Conservation (phyloP, 345 rosid genomes). For the Acer saccharum region DNA sequence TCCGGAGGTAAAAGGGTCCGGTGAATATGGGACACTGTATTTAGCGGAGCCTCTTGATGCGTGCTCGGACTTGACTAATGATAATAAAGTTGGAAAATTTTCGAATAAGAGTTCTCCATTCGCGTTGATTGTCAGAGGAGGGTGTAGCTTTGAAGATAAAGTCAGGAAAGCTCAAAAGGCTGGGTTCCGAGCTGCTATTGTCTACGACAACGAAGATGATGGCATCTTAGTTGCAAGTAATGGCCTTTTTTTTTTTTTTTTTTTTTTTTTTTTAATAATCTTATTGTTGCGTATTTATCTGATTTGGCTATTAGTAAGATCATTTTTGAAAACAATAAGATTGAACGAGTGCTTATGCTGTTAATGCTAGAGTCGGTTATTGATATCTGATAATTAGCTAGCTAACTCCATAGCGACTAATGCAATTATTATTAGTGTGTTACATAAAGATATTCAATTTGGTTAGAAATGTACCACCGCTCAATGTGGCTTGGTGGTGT, state of each 20-base stretch:
- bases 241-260: constrained; percentile 18
- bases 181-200: constrained; percentile 77
- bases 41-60: constrained; percentile 80
- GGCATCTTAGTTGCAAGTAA: constrained; percentile 82
- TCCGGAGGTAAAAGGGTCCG: constrained; percentile 58
- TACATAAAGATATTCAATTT: too few species aligned
- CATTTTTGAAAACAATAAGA: background rate
- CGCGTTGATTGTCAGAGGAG: constrained; percentile 77
- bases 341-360: background rate
- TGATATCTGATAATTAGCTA: background rate
- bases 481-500: too few species aligned
- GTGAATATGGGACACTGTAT: constrained; percentile 65
- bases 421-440: background rate
- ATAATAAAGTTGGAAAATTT: constrained; percentile 36
- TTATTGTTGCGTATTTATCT: background rate
- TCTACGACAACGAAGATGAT: constrained; percentile 62
- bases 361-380: background rate
- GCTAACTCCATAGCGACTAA: background rate
- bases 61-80: constrained; percentile 54
- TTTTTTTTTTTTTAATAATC: background rate
- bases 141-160: constrained; percentile 90
- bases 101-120: constrained; percentile 51
- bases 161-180: constrained; percentile 84
- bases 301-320: background rate
- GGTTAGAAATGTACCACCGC: too few species aligned